Evolutionary conservation across 2,329 filamentous ascomycete genomes (phyloP), one percentile per base, ranked within the genome.

Genomic region (Biscogniauxia mediterranea): DNA sequence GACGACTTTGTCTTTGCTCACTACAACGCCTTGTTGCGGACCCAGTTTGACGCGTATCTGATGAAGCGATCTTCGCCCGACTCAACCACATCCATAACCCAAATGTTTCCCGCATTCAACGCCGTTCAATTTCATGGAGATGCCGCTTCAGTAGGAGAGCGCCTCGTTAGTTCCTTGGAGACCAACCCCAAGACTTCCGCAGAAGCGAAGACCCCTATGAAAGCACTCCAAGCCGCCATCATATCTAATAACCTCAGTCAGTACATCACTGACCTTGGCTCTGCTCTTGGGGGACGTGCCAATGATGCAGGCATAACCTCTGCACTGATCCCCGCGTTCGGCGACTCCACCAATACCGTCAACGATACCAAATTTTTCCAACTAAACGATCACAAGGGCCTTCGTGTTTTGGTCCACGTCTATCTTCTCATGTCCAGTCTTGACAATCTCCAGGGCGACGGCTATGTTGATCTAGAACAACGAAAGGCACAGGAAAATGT

Each of bases 1-100:
- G 92, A 97, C 67, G 94, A 98, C 71, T 87, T 89, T 69, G 82
- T 97, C 19, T 97, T 95, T 74, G 88, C 89, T 42, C 88, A 93
- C 73, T 95, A 95, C 79, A 97, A 96, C 71, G 88, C 91, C n/a
- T 80, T 94, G 5, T 77, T 97, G 9, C 85, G 93, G 58, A 86
- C 87, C 2, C 89, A 94, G 68, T 94, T 96, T 72, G 90, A 94
- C 68, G 79, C 80, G 2, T 96, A 90, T 70, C 78, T 91, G 59
- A 77, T 85, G 63, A 78, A 78, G 21, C 79, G 83, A 64, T 82
- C 84, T 67, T 79, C 85, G 11, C 76, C 83, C 19, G 81, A 82
- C 38, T 76, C 83, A 19, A 78, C 84, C 21, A 79, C 85, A 26
- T 76, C 77, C n/a, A 73, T 87, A 54, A 80, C 82, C 5, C 83